Evolutionary conservation across 2,329 filamentous ascomycete species (phyloP).

Genomic region (Microthyrium microscopicum): DNA sequence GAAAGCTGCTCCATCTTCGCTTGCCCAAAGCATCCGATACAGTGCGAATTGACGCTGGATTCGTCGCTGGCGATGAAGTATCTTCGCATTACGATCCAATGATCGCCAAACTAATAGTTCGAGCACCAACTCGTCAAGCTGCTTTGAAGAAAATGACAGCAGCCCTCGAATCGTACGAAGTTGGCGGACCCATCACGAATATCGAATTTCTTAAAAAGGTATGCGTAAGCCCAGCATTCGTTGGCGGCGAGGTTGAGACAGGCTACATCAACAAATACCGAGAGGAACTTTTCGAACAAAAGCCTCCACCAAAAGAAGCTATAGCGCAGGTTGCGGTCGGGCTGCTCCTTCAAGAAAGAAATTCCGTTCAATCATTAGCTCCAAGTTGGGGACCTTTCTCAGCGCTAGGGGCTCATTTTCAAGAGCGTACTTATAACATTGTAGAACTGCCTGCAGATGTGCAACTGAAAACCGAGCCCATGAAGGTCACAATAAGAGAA

Average conservation of each 20-base stretch:
- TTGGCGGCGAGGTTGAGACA: conserved; percentile 79
- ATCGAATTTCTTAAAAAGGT: conserved; percentile 90
- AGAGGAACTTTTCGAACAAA: conserved; percentile 56
- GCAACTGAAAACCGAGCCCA: conserved; percentile 20
- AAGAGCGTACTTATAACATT: conserved; percentile 45
- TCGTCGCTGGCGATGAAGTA: conserved; percentile 78
- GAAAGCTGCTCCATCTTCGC: conserved; percentile 65
- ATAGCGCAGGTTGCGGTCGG: conserved; percentile 78
- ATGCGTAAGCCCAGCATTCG: conserved; percentile 66
- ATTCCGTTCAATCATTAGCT: conserved; percentile 3
- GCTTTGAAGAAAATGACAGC: conserved; percentile 68
- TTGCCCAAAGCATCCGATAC: conserved; percentile 54
- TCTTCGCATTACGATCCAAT: conserved; percentile 95
- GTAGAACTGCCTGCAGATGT: conserved; percentile 29
- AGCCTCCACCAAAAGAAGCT: conserved; percentile 49
- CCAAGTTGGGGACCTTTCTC: conserved; percentile 9
- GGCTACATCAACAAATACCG: conserved; percentile 88
- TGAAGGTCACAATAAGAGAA: conserved; percentile 34
- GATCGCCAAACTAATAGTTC: conserved; percentile 95
- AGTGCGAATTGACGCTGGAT: conserved; percentile 84
- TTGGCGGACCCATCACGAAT: conserved; percentile 85
- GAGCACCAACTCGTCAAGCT: conserved; percentile 59
- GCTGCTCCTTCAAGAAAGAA: conserved; percentile 39
- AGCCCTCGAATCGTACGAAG: conserved; percentile 75
- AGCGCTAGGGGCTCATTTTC: conserved; percentile 23